Evolutionary conservation across 2,329 filamentous ascomycete genomes (phyloP).

Genomic region (Aureobasidium sp.): DNA sequence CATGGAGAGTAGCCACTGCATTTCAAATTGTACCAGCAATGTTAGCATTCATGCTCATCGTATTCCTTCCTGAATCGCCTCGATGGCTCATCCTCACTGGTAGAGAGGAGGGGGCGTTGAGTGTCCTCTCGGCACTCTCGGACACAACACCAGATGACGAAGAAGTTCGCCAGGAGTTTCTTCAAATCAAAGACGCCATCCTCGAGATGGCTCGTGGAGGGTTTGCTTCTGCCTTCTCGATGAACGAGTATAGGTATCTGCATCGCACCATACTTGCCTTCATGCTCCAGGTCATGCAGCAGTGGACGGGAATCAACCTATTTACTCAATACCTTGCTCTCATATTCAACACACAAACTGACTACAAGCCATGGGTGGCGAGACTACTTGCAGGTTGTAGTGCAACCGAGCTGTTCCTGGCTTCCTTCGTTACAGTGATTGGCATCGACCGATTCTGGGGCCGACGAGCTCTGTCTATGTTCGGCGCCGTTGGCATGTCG

Average conservation of each 20-base stretch:
- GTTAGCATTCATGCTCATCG: conserved; percentile 20
- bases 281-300: conserved; percentile 41
- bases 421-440: conserved; percentile 43
- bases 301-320: conserved; percentile 32
- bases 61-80: conserved; percentile 28
- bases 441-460: conserved; percentile 33
- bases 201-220: conserved; percentile 29
- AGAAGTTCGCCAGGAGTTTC: conserved; percentile 22
- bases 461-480: conserved; percentile 28
- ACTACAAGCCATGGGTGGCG: conserved; percentile 26
- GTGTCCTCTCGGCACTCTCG: conserved; percentile 29
- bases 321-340: conserved; percentile 39
- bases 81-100: conserved; percentile 31
- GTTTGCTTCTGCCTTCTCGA: conserved; percentile 28
- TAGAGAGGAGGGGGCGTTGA: conserved; percentile 29
- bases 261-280: conserved; percentile 39
- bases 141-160: conserved; percentile 32
- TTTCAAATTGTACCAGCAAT: conserved; percentile 27
- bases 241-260: conserved; percentile 38
- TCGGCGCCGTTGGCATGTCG: conserved; percentile 40
- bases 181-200: conserved; percentile 32
- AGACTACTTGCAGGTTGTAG: conserved; percentile 27
- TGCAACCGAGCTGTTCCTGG: conserved; percentile 44
- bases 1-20: conserved; percentile 28
- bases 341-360: conserved; percentile 35